Conservation (phyloP, 495 filamentous ascomycete species). For the Aspergillus saccharolyticus region DNA sequence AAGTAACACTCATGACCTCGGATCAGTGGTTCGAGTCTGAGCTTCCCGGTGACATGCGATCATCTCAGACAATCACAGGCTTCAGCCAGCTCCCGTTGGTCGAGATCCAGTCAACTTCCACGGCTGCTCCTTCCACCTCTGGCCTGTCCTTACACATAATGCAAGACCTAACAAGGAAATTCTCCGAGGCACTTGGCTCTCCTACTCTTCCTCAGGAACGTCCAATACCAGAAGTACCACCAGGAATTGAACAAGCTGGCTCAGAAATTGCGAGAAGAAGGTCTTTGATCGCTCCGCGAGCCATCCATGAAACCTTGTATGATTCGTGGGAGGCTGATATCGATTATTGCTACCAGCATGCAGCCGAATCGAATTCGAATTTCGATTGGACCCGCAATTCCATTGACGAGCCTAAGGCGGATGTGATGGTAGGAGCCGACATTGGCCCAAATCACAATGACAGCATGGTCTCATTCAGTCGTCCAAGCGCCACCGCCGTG, state of each 20-base stretch:
- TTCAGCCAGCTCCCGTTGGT: conserved; percentile 8
- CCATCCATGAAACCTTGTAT: conserved; percentile 34
- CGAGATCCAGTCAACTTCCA: conserved; percentile 9
- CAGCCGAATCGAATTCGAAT: conserved; percentile 82
- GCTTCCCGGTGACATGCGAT: conserved; percentile 13
- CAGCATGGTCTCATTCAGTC: conserved; percentile 13
- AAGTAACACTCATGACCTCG: conserved; percentile 56
- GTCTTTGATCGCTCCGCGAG: conserved; percentile 7
- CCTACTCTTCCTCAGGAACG: conserved; percentile 33
- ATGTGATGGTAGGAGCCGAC: conserved; percentile 17
- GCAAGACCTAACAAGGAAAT: conserved; percentile 31
- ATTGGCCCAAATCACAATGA: conserved; percentile 7
- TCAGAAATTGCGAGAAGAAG: conserved; percentile 3
- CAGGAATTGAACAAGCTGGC: conserved; percentile 1
- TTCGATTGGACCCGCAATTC: conserved; percentile 73
- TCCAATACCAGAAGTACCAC: not conserved
- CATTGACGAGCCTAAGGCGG: conserved; percentile 26
- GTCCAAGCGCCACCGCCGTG: conserved; percentile 28
- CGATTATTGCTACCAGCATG: conserved; percentile 90
- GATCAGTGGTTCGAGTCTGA: conserved; percentile 28
- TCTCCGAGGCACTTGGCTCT: conserved; percentile 37
- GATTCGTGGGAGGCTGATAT: conserved; percentile 90
- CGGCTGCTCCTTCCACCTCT: conserved; percentile 14
- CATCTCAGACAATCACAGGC: conserved; percentile 20
- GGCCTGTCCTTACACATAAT: conserved; percentile 31